Evolutionary conservation across 2,329 filamentous ascomycete genomes (phyloP), one percentile per base, ranked within the genome.

Genomic region (Leptographium wingfieldii): DNA sequence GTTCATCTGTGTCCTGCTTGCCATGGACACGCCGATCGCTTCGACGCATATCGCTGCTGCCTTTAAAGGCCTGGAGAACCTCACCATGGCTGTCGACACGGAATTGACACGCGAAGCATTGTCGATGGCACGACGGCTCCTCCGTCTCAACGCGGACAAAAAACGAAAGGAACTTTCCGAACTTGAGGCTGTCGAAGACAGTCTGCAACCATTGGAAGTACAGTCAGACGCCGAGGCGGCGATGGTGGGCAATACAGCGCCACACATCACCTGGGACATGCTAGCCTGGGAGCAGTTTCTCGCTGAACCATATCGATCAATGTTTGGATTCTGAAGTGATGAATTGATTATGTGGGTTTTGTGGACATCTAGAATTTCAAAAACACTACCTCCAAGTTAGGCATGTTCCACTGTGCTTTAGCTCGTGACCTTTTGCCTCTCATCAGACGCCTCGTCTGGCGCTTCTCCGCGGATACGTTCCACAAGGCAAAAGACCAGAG

Each of bases 401-500:
- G 52, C 52, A n/a, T 55, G 29, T 55, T 55, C 52, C 33, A 35
- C 33, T 35, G 29, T 55, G 33, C 33, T 55, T 55, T 33, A n/a
- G 31, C 52, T 55, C 19, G 10, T 38, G 52, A 5, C 52, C n/a
- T 33, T n/a, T 55, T 55, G 22, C 49, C n/a, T 52, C 49, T 52
- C 49, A 25, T 52, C 52, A 10, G 52, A 35, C 52, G 52, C 33
- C 33, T 55, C 52, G 52, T 55, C 52, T 19, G 22, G 29, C 27
- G 29, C 52, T 38, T 55, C 52, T 55, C 52, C 52, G 29, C 52
- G 52, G 5, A 55, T 5, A 55, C 52, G 55, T 46, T 57, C 56
- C 62, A 76, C 71, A 27, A 73, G 65, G n/a, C 76, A 71, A 63
- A 72, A 74, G 1, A 70, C 40, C 25, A 74, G 61, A 31, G 22